Evolutionary conservation across 768 basidiomycete genomes (phyloP).

Genomic region (Aureoboletus auriporus): DNA sequence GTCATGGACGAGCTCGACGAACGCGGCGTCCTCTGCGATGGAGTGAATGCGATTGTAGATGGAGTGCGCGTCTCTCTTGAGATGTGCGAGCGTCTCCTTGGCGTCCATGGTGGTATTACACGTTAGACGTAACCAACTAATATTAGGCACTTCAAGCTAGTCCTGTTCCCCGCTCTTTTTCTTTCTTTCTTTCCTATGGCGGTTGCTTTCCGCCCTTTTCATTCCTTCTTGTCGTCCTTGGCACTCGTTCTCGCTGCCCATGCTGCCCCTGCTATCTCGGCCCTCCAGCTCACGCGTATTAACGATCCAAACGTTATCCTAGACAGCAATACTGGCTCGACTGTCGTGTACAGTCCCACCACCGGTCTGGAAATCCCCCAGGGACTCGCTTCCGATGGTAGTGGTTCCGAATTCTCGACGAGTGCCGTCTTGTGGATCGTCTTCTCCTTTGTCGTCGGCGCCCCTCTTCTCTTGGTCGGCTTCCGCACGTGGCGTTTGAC

Average conservation of each 20-base stretch:
- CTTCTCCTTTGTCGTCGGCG: slow-evolving; percentile 48
- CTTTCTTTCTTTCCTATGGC: slow-evolving; percentile 21
- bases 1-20: slow-evolving; percentile 54
- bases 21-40: slow-evolving; percentile 70
- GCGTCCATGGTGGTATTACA: no score
- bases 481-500: slow-evolving; percentile 56
- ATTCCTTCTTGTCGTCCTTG: slow-evolving; percentile 14
- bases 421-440: slow-evolving; percentile 57
- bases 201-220: slow-evolving; percentile 16
- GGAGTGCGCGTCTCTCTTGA: slow-evolving; percentile 69
- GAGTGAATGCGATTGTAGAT: slow-evolving; percentile 88
- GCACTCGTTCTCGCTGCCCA: slow-evolving; percentile 10
- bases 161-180: no score
- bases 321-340: slow-evolving; percentile 31
- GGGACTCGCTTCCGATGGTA: slow-evolving; percentile 55
- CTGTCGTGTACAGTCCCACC: slow-evolving; percentile 40
- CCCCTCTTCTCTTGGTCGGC: slow-evolving; percentile 52
- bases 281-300: slow-evolving; percentile 19
- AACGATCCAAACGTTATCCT: slow-evolving; percentile 30
- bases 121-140: no score
- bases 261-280: slow-evolving; percentile 5
- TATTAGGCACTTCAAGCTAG: no score
- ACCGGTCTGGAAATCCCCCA: slow-evolving; percentile 47
- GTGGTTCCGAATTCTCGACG: slow-evolving; percentile 44
- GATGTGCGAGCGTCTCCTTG: slow-evolving; percentile 38